Evolutionary conservation across 306 rosid genomes (phyloP), one percentile per base, ranked within the genome.

Genomic region (Vigna radiata): DNA sequence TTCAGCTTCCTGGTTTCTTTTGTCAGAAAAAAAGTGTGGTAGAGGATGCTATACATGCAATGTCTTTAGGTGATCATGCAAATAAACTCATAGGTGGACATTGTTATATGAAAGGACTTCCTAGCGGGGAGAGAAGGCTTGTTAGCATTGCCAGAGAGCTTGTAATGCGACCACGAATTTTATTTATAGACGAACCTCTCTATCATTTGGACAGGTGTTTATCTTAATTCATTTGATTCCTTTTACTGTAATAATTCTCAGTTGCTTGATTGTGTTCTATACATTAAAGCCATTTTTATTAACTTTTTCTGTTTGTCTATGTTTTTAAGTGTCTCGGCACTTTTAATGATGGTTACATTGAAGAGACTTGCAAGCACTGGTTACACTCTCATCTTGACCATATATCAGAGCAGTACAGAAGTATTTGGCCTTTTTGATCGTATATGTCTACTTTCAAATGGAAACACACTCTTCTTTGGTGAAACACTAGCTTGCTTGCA

Each of bases 371-470:
- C 99, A 69, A 92, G 98, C 87, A 89, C 91, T 11, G 99, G 99
- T 36, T 96, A 92, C 79, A 92, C 98, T 72, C 91, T 96, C 71
- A 56, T 96, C 39, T 73, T 96, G 78, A 96, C 97, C 75, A 92
- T 96, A 63, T 88, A 88, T 80, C 99, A 96, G 82, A 96, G 99
- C 86, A 96, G 97, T 89, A 96, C 99, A 6, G 99, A 96, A 91
- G 99, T 96, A 27, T 96, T 96, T 58, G 99, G 99, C 76, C 99
- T 96, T 84, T 96, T 88, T 82, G 99, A 96, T 63, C 94, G 98
- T 49, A 96, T 96, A 75, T 96, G 99, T 83, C 84, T 96, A 69
- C 99, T 96, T 85, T 96, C 99, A 73, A 96, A 96, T 87, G 99
- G 99, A 78, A 96, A 96, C 78, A 92, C 98, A 15, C 81, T 96